Evolutionary conservation across 805 yeast species (phyloP).

Genomic region (Candida fluviatilis): DNA sequence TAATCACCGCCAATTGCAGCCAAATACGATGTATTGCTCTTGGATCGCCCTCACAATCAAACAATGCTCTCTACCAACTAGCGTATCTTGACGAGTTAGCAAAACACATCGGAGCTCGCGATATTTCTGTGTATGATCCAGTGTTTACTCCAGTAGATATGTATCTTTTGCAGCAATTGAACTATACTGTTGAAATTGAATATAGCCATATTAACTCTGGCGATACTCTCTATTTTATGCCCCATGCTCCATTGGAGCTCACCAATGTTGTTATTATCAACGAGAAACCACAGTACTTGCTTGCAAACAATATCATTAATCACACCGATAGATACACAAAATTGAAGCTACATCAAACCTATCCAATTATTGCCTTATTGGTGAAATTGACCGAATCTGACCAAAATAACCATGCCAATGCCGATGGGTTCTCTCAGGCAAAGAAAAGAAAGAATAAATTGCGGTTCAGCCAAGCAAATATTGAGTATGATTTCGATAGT

Average conservation of each 20-base stretch:
- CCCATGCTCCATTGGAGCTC: constrained; percentile 67
- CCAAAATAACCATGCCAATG: constrained; percentile 6
- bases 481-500: constrained; percentile 25
- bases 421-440: constrained; percentile 20
- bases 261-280: constrained; percentile 37
- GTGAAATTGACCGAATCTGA: constrained; percentile 16
- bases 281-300: constrained; percentile 33
- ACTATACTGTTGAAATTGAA: constrained; percentile 14
- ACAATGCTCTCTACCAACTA: constrained; percentile 62
- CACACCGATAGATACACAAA: constrained; percentile 53
- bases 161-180: constrained; percentile 16
- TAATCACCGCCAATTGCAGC: constrained; percentile 6
- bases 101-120: constrained; percentile 11
- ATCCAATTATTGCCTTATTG: constrained; percentile 41
- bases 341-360: constrained; percentile 36
- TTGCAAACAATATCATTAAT: constrained; percentile 49
- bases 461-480: constrained; percentile 23
- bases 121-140: constrained; percentile 62
- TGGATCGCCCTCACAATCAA: constrained; percentile 59
- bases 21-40: constrained; percentile 65
- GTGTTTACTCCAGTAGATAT: constrained; percentile 48
- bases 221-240: constrained; percentile 53
- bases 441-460: constrained; percentile 18
- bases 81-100: constrained; percentile 50
- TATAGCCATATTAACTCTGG: constrained; percentile 5